These are phyloP conservation scores for Cladorrhinum samala DNA, from an alignment of 495 filamentous ascomycete species.

Conservation along the genomic window DNA sequence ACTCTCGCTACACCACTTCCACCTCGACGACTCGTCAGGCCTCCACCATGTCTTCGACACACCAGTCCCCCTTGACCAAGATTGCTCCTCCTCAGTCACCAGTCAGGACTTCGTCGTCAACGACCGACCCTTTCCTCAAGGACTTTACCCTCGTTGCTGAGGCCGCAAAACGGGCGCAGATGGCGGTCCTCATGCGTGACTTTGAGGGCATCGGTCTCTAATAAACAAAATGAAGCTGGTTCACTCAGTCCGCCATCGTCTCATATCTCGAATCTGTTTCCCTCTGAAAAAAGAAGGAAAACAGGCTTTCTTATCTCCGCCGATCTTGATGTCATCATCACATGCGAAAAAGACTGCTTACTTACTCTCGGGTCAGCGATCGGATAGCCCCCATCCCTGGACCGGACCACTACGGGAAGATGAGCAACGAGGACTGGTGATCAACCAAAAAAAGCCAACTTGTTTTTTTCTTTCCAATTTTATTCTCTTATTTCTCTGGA, in stretches of 20 bases:
- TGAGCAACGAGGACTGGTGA: too few relatives aligned
- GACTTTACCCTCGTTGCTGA: constrained; percentile 89
- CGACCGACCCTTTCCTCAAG: constrained; percentile 60
- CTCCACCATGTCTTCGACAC: constrained; percentile 22
- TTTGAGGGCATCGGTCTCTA: constrained; percentile 61
- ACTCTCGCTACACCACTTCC: constrained; percentile 24
- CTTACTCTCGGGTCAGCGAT: too few relatives aligned
- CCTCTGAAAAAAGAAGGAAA: background rate
- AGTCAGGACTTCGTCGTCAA: constrained; percentile 28
- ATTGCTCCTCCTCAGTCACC: constrained; percentile 32
- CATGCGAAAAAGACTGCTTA: too few relatives aligned
- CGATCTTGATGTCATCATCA: too few relatives aligned
- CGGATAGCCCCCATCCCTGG: too few relatives aligned
- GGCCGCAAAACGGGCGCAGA: constrained; percentile 86
- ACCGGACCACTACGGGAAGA: too few relatives aligned
- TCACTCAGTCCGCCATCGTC: background rate
- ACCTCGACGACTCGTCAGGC: constrained; percentile 13
- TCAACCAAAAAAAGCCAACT: background rate
- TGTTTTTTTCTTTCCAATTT: background rate
- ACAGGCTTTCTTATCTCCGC: too few relatives aligned
- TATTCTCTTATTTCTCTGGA: background rate
- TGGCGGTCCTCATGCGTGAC: constrained; percentile 80
- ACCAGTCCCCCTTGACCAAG: constrained; percentile 20
- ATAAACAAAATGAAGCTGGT: too few relatives aligned
- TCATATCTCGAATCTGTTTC: background rate